Base-by-base conservation (phyloP, 2,329 filamentous ascomycete genomes). In the Nothophaeocryptopus gaeumannii region DNA sequence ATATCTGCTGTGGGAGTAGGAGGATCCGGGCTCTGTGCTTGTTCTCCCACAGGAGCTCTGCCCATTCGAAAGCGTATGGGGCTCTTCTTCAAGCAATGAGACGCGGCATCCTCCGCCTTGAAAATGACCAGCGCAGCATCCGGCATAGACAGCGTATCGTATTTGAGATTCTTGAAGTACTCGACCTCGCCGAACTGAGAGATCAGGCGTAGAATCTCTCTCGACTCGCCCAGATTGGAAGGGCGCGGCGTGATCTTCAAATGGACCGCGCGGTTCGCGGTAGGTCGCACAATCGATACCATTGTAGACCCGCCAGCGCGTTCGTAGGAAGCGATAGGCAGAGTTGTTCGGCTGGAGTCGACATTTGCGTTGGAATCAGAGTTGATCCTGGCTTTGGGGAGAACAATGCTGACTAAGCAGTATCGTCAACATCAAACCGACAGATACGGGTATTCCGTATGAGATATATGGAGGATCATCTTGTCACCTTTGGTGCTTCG, bases 101-200 rank as follows among this genome's bases (percentile, higher is more conserved):
- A 61, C 1, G 74, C 75, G 15, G 70, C 65, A 10, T 66, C 60
- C 30, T 68, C 61, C 33, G 71, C 65, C 45, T 69, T 67, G 63
- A 71, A 78, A 47, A 78, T 74, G 56, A 72, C 74, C 5, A 78
- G 58, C 8, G 70, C 68, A 8, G 70, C 61, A 50, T 75, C 74
- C 38, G 71, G 71, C 5, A 63, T 67, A 2, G 61, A 44, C 35
- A 72, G 60, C 43, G 69, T 66, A 47, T 78, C 74, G 59, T 77
- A 74, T 67, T 75, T 69, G 36, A 78, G 67, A 55, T 69, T 70
- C 55, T 72, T 72, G 65, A 70, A 79, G 55, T 72, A 71, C 54
- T 70, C 70, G 38, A 79, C 66, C 43, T 77, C 73, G 34, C 76
- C 76, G 54, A 75, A 78, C 45, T 70, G 67, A 53, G 75, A 71